Evolutionary conservation across 1,139 yeast species (phyloP).

Genomic region (Hemisphaericaspora xylanilytica): DNA sequence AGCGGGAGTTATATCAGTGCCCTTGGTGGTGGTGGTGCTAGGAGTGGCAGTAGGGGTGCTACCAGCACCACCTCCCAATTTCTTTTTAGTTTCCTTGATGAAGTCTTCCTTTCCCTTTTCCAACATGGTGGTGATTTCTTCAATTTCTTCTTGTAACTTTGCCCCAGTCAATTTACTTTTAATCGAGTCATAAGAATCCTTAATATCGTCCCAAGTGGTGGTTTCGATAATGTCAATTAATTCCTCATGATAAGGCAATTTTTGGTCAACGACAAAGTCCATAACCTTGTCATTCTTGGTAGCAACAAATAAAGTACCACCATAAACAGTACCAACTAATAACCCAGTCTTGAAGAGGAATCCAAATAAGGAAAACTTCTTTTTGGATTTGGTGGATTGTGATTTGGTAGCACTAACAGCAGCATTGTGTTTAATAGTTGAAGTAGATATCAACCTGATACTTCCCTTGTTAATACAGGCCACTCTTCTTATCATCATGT

Average conservation of each 20-base stretch:
- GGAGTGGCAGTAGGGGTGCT: slow-evolving; percentile 6
- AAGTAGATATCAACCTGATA: slow-evolving; percentile 11
- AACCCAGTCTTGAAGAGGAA: slow-evolving; percentile 34
- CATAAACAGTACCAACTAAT: slow-evolving; percentile 32
- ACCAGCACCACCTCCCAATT: slow-evolving; percentile 23
- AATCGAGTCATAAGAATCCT: slow-evolving; percentile 20
- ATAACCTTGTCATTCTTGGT: slow-evolving; percentile 46
- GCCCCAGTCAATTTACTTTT: slow-evolving; percentile 22
- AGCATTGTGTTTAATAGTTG: slow-evolving; percentile 9
- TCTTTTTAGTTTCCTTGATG: slow-evolving; percentile 37
- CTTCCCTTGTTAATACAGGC: slow-evolving; percentile 4
- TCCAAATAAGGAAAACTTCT: slow-evolving; percentile 32
- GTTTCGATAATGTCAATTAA: slow-evolving; percentile 40
- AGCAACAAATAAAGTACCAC: slow-evolving; percentile 41
- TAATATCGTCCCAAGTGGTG: slow-evolving; percentile 35
- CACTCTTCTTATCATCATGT: slow-evolving; percentile 12
- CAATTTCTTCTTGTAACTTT: slow-evolving; percentile 30
- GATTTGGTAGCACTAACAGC: slow-evolving; percentile 8
- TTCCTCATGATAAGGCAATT: slow-evolving; percentile 47
- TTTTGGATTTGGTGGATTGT: slow-evolving; percentile 14
- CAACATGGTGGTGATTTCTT: slow-evolving; percentile 32
- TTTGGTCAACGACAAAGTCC: slow-evolving; percentile 47
- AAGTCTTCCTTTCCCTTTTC: slow-evolving; percentile 37
- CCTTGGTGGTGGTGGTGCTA: slow-evolving; percentile 34
- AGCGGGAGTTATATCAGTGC: slow-evolving; percentile 31